Evolutionary conservation across 148 eudicot genomes (phyloP).

Genomic region (Agrostemma githago): DNA sequence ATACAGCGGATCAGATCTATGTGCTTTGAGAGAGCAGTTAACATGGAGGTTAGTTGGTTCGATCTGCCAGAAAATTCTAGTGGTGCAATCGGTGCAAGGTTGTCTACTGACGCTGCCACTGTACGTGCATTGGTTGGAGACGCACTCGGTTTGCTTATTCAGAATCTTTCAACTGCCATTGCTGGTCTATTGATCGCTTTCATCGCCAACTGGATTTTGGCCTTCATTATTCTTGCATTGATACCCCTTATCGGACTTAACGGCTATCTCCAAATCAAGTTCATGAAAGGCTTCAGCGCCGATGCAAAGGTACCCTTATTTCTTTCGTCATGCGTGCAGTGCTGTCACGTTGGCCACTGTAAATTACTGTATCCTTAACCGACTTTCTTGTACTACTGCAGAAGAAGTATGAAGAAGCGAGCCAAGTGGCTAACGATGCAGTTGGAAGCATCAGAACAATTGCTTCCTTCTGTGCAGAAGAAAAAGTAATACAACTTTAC

Average conservation of each 20-base stretch:
- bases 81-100: constrained; percentile 72
- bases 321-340: neutral
- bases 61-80: constrained; percentile 63
- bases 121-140: constrained; percentile 75
- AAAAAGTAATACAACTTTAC: constrained; percentile 49
- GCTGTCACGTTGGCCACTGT: too few species aligned
- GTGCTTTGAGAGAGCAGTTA: constrained; percentile 55
- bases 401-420: constrained; percentile 63
- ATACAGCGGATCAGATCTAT: constrained; percentile 37
- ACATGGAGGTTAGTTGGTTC: constrained; percentile 75
- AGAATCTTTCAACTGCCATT: constrained; percentile 47
- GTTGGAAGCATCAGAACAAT: constrained; percentile 68
- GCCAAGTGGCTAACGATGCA: constrained; percentile 76
- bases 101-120: constrained; percentile 66
- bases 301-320: constrained; percentile 74
- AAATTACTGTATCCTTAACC: too few species aligned
- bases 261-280: constrained; percentile 55
- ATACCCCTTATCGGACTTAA: constrained; percentile 57
- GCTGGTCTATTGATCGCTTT: constrained; percentile 67
- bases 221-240: constrained; percentile 58
- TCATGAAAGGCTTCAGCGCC: constrained; percentile 64
- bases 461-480: constrained; percentile 66
- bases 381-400: constrained; percentile 13
- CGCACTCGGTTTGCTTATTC: constrained; percentile 61
- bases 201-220: constrained; percentile 66